Evolutionary conservation across 2,329 filamentous ascomycete species (phyloP).

Genomic region (Penicillium freii): DNA sequence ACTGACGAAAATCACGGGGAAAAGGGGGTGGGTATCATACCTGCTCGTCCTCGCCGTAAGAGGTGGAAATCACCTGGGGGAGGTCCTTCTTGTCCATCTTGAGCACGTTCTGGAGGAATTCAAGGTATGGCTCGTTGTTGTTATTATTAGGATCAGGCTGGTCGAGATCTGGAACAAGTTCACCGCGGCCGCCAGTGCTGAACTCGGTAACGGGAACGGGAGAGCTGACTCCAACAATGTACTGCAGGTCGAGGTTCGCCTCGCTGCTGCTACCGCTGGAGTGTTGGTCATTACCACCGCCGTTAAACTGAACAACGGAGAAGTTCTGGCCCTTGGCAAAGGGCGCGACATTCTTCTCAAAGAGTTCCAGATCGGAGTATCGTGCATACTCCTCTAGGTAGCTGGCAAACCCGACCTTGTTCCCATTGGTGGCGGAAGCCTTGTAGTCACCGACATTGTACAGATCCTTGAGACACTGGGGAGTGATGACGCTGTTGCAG

Average conservation of each 20-base stretch:
- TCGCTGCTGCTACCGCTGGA: conserved; percentile 44
- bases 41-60: conserved; percentile 44
- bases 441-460: conserved; percentile 48
- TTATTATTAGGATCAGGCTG: conserved; percentile 43
- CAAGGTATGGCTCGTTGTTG: conserved; percentile 48
- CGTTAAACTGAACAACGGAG: conserved; percentile 44
- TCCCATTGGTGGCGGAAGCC: conserved; percentile 36
- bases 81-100: conserved; percentile 30
- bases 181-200: conserved; percentile 48
- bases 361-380: conserved; percentile 46
- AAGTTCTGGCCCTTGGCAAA: conserved; percentile 46
- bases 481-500: conserved; percentile 48
- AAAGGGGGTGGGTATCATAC: conserved; percentile 14
- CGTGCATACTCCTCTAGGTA: conserved; percentile 52
- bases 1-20: not conserved
- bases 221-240: conserved; percentile 46
- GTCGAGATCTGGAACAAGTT: conserved; percentile 49
- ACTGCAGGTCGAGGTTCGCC: conserved; percentile 53
- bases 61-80: conserved; percentile 42
- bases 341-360: conserved; percentile 41
- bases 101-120: conserved; percentile 35
- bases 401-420: conserved; percentile 47
- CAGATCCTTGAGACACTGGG: conserved; percentile 47
- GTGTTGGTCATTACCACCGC: conserved; percentile 39
- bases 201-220: conserved; percentile 49